Base-by-base conservation (phyloP, 768 basidiomycete species). In the Lentinula detonsa region DNA sequence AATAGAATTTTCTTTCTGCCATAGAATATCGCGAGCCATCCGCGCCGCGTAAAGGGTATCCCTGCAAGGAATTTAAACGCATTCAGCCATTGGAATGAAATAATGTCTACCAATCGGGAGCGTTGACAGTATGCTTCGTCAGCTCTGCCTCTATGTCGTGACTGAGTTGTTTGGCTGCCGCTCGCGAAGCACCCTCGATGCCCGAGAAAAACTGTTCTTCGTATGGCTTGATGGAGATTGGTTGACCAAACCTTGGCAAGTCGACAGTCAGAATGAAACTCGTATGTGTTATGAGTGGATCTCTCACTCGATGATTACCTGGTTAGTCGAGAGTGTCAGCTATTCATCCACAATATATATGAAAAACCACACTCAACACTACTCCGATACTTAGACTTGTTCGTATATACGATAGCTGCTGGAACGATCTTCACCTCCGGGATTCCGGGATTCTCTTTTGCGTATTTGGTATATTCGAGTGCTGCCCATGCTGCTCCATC, bases 401-500 rank as follows among this genome's bases (percentile, higher is more conserved):
- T 88, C 60, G 92, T 93, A 73, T 98, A 98, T 13, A 93, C 93
- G 64, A 99, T 94, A 4, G 91, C 86, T 21, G 87, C 85, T 6
- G 95, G 94, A 42, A 96, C 75, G 64, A 98, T 82, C 31, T 81
- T 76, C 4, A 91, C 81, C 23, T 82, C 80, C 65, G 80, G 73
- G 56, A 72, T 70, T 62, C 77, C 78, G 31, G 83, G 78, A 66
- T 85, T 77, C 60, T 86, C 84, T 62, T 75, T 75, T 40, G 84
- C 78, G 85, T 92, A 95, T 67, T 90, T 88, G 9, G 85, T 80
- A 72, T 95, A 98, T 74, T 98, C 97, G 64, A 98, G 78, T 4
- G 95, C 91, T 53, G 93, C 89, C 95, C 95, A 98, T 10, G 95
- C 86, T 37, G 92, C 91, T 33, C 96, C 96, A 67, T 98, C 95